Base-by-base conservation (phyloP, 2,329 filamentous ascomycete species). In the Arthroderma sp. region DNA sequence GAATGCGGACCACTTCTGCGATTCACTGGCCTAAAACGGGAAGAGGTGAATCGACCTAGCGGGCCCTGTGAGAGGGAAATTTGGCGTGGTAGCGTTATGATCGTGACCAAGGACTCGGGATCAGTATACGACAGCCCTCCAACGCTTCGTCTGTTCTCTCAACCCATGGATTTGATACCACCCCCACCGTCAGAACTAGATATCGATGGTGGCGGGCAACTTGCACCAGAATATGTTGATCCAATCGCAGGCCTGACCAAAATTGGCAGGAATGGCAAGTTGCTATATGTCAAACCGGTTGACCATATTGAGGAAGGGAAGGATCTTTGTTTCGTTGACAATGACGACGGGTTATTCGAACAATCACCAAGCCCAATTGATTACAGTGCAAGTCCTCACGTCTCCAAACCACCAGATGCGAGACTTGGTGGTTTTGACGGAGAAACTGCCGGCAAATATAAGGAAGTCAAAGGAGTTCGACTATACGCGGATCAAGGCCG, bases 11-110 rank as follows among this genome's bases (percentile, higher is more conserved):
- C 91, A 4, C 68, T 98, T 22, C 68, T 98, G 50, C 80, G 91
- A 48, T 98, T 94, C 61, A 89, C 83, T 45, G 91, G 93, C 15
- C 78, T 94, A 77, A 94, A 63, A 68, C 70, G 55, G 57, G 54
- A 64, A 51, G 53, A 52, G 38, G 55, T 60, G 43, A 51, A 61
- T 47, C 53, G 57, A n/a, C 53, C 58, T 10, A 55, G 58, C 41
- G 61, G 61, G 0, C 52, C 56, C 7, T 53, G 60, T 29, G 80
- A 86, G 37, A 75, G 78, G 42, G 86, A 94, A 55, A 79, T 89
- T 15, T 98, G 91, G 91, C 78, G 88, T 60, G 91, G 91, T 4
- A 93, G 80, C 48, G 74, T 96, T 46, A 87, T 98, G 86, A 94
- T 98, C 55, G 87, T 98, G 22, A 96, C 91, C 0, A 74, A 80